phyloP scores from a whole-genome alignment of 2,329 filamentous ascomycete species.

The Lachnellula subtilissima region DNA sequence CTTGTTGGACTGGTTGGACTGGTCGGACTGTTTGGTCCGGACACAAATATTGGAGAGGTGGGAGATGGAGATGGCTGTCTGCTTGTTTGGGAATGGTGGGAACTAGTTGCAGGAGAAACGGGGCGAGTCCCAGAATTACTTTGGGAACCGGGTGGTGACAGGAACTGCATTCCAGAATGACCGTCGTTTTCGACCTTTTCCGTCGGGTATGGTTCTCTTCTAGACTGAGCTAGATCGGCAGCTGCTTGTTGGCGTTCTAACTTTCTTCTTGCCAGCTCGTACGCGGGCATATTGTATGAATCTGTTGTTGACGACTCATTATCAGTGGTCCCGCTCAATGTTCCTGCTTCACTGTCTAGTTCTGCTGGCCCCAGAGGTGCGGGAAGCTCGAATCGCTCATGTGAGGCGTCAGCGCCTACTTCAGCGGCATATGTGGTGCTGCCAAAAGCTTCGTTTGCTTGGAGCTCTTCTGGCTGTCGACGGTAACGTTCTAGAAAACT shows the following conservation, averaged over 20 bases:
- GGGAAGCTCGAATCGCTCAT: slow-evolving; percentile 25
- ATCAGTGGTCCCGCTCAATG: slow-evolving; percentile 20
- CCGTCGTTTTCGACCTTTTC: slow-evolving; percentile 28
- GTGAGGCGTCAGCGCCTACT: slow-evolving; percentile 21
- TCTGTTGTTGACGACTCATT: slow-evolving; percentile 23
- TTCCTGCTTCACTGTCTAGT: slow-evolving; percentile 24
- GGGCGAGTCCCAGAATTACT: slow-evolving; percentile 13
- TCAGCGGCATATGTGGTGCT: slow-evolving; percentile 44
- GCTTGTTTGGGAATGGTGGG: slow-evolving; percentile 7
- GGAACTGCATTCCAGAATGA: slow-evolving; percentile 30
- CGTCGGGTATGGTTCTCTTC: slow-evolving; percentile 30
- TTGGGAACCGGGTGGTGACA: slow-evolving; percentile 26
- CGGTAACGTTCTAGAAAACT: slow-evolving; percentile 41
- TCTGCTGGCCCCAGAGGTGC: slow-evolving; percentile 24
- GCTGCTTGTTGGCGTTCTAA: slow-evolving; percentile 48
- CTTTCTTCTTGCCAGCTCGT: slow-evolving; percentile 48
- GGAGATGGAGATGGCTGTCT: slow-evolving; percentile 20
- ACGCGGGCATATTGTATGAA: slow-evolving; percentile 40
- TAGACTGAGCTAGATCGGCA: slow-evolving; percentile 38
- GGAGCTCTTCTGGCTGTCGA: slow-evolving; percentile 41
- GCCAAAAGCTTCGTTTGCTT: slow-evolving; percentile 47
- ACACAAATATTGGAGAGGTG: slow-evolving; percentile 17
- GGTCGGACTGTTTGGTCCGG: slow-evolving; percentile 1
- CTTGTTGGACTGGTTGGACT: slow-evolving; percentile 4
- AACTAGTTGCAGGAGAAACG: slow-evolving; percentile 13